Evolutionary conservation across 352 stramenopile genomes (phyloP), one percentile per base, ranked within the genome.

Genomic region (Pythium brassicae): DNA sequence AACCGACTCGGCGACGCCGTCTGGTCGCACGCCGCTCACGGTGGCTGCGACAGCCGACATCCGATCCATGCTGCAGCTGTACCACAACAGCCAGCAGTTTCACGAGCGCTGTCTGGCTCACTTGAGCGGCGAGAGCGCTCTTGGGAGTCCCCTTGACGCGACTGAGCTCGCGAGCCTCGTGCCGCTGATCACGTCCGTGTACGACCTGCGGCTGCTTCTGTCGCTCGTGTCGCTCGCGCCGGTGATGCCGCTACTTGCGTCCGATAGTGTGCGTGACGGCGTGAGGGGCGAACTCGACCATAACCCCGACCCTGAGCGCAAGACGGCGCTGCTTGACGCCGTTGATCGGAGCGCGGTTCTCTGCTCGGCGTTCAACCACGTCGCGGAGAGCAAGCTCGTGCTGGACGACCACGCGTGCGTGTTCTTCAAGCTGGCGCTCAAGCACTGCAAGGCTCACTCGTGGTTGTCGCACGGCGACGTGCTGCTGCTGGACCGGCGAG

Each of bases 191-290:
- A 45, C 39, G 39, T 45, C 39, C 17, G 39, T 45, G 39, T 45
- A 45, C 39, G 39, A 45, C 17, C 15, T 45, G 15, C 39, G 39
- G 4, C 39, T 45, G 39, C 14, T 25, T 12, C 39, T 45, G 39
- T 23, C 39, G 39, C 39, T 45, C 39, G 39, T 45, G 39, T 45
- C 39, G n/a, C n/a, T n/a, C n/a, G n/a, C n/a, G n/a, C n/a, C n/a
- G n/a, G n/a, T n/a, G n/a, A n/a, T n/a, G n/a, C n/a, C n/a, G n/a
- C n/a, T n/a, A n/a, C n/a, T n/a, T n/a, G n/a, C n/a, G n/a, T n/a
- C n/a, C n/a, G n/a, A n/a, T n/a, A n/a, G n/a, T n/a, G n/a, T n/a
- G n/a, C n/a, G n/a, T n/a, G n/a, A n/a, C n/a, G n/a, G n/a, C n/a
- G n/a, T n/a, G n/a, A n/a, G n/a, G n/a, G n/a, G n/a, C n/a, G n/a